Conservation (phyloP, 2,329 filamentous ascomycete species). For the Lizonia empirigonia region DNA sequence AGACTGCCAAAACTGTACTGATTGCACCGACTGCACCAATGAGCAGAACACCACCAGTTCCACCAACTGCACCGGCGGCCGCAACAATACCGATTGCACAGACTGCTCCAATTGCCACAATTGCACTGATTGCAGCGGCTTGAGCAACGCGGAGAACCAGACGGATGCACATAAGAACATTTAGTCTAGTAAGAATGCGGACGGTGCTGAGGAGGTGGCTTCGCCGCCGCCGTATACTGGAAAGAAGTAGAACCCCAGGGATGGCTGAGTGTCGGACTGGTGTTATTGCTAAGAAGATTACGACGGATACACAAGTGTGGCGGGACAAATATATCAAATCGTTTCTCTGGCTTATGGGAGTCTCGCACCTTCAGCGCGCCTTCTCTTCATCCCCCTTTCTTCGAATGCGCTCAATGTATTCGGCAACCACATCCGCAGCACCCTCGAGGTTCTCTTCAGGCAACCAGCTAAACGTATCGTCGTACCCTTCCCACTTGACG, state of each 20-base stretch:
- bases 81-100: slow-evolving; percentile 1
- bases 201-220: too few relatives aligned
- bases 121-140: slow-evolving; percentile 5
- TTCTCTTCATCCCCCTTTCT: slow-evolving; percentile 5
- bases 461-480: slow-evolving; percentile 41
- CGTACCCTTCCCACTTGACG: slow-evolving; percentile 45
- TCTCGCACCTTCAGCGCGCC: too few relatives aligned
- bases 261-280: too few relatives aligned
- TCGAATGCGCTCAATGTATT: slow-evolving; percentile 28
- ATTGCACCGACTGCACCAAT: not conserved
- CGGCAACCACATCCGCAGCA: slow-evolving; percentile 32
- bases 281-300: too few relatives aligned
- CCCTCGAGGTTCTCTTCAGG: slow-evolving; percentile 34
- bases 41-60: slow-evolving; percentile 3
- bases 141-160: not conserved
- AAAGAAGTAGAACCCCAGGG: too few relatives aligned
- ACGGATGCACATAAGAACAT: not conserved
- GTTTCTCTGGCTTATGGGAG: too few relatives aligned
- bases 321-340: too few relatives aligned
- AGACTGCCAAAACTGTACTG: not conserved
- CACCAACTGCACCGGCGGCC: not conserved
- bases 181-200: too few relatives aligned
- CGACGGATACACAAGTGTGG: too few relatives aligned
- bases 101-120: slow-evolving; percentile 5
- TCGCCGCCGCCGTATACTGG: too few relatives aligned